Base-by-base conservation (phyloP, 257 asterid species). In the Solanum ossicruentum region DNA sequence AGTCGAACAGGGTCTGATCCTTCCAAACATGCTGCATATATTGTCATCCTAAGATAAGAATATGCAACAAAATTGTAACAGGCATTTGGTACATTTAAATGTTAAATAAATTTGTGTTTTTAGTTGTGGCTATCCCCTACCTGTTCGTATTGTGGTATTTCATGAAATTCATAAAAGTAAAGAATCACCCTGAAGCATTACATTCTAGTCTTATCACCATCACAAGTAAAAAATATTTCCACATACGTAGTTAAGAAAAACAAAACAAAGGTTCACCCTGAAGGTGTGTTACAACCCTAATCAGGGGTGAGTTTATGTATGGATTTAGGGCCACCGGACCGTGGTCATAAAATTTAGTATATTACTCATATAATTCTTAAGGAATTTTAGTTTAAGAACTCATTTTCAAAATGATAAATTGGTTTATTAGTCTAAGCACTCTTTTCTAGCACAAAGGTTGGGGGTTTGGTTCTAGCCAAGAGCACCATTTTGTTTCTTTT, bases 1-100 rank as follows among this genome's bases (percentile, higher is more conserved):
- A 92, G 97, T 54, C 97, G 95, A 88, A 94, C 89, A 0, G 98
- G 99, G 91, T 95, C 99, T 12, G 98, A 92, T 51, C 99, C 99
- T 86, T 96, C 95, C 82, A 96, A 88, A 91, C 98, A 96, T 58
- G 99, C 90, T 12, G 97, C 97, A 77, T 96, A 96, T 3, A 96
- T 90, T 85, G 89, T 89, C 88, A 87, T 87, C 94, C 99, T 96
- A 81, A 16, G 82, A 54, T 12, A 55, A 55, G 23, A 47, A 20
- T 43, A 83, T 2, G 21, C 81, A 69, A 83, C 73, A 23, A 2
- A 36, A 7, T 26, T 41, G n/a, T 17, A 2, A 32, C 80, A 52
- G 3, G 36, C 51, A 83, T 83, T 77, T 51, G 21, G 63, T 23
- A 28, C 47, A 77, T 77, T 17, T 26, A 15, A 51, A 26, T 77